Percentiles rank a stretch among this genome's conserved stretches.
Conservation (phyloP, 352 stramenopile species). For the Phytophthora litchii region DNA sequence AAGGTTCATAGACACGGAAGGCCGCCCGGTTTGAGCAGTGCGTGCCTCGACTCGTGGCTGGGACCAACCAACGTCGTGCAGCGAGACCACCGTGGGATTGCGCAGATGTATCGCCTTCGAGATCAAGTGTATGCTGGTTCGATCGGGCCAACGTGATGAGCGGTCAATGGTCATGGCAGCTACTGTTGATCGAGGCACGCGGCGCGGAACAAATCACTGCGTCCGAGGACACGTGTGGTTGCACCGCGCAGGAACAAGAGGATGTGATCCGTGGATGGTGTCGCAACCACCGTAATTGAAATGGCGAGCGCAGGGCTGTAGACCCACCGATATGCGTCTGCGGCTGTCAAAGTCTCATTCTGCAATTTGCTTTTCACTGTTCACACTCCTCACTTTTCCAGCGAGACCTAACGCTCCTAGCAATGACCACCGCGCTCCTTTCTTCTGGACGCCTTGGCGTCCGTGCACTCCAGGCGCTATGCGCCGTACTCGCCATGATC, state of each 20-base stretch:
- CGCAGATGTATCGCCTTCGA: slow-evolving; percentile 12
- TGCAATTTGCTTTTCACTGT: slow-evolving; percentile 29
- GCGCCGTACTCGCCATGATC: slow-evolving; percentile 44
- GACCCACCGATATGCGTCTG: neutral
- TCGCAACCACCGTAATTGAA: slow-evolving; percentile 23
- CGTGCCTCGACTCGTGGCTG: slow-evolving; percentile 29
- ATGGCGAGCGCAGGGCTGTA: slow-evolving; percentile 2
- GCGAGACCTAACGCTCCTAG: slow-evolving; percentile 1
- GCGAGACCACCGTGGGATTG: slow-evolving; percentile 32
- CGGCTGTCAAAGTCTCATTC: slow-evolving; percentile 9
- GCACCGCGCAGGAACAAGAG: slow-evolving; percentile 16
- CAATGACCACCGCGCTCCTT: slow-evolving; percentile 21
- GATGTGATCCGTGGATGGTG: slow-evolving; percentile 12
- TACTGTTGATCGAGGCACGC: slow-evolving; percentile 15
- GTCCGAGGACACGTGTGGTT: slow-evolving; percentile 24
- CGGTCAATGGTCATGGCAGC: slow-evolving; percentile 3
- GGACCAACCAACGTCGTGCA: slow-evolving; percentile 24
- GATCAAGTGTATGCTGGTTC: slow-evolving; percentile 29
- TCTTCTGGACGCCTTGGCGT: slow-evolving; percentile 25
- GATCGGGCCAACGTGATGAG: slow-evolving; percentile 17
- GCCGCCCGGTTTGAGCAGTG: slow-evolving; percentile 22
- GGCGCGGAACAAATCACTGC: slow-evolving; percentile 30
- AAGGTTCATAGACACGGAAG: slow-evolving; percentile 10
- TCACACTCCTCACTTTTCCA: slow-evolving; percentile 19
- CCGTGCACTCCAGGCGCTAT: slow-evolving; percentile 38